These are phyloP conservation scores for Pythium sukuiense DNA, from an alignment of 352 stramenopile genomes.

Conservation along the genomic window DNA sequence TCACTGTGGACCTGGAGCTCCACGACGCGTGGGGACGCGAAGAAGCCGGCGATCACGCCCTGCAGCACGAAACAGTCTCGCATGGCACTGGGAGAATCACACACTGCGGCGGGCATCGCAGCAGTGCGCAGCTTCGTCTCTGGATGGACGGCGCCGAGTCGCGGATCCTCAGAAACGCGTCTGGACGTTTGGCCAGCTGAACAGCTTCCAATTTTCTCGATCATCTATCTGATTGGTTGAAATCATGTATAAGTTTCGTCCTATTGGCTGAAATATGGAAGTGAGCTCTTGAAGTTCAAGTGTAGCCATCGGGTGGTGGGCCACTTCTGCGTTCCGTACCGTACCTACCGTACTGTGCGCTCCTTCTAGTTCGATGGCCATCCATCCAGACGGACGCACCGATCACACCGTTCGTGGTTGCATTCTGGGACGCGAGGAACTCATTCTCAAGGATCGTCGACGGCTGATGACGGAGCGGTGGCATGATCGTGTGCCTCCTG, in stretches of 20 bases:
- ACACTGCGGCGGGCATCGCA: too few relatives aligned
- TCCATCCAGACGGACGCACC: too few relatives aligned
- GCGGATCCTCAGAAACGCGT: not conserved
- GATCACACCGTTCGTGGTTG: too few relatives aligned
- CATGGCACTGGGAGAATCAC: not conserved
- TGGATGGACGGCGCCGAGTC: not conserved
- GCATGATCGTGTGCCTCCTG: too few relatives aligned
- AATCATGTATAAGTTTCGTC: not conserved
- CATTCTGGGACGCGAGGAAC: too few relatives aligned
- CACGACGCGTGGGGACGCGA: not conserved
- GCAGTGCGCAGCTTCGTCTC: too few relatives aligned
- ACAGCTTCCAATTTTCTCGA: not conserved
- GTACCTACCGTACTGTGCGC: too few relatives aligned
- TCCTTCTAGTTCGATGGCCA: too few relatives aligned
- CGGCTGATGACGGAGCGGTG: too few relatives aligned
- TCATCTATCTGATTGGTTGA: not conserved
- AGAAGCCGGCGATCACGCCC: not conserved
- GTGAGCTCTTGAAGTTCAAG: not conserved
- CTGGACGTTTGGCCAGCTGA: not conserved
- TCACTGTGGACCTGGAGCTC: not conserved
- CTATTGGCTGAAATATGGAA: not conserved
- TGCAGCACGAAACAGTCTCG: not conserved
- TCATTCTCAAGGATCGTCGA: too few relatives aligned
- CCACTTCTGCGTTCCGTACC: too few relatives aligned
- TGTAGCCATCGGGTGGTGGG: not conserved